Evolutionary conservation across 2,329 filamentous ascomycete genomes (phyloP), one percentile per base, ranked within the genome.

Genomic region (Dactylellina parvicollis): DNA sequence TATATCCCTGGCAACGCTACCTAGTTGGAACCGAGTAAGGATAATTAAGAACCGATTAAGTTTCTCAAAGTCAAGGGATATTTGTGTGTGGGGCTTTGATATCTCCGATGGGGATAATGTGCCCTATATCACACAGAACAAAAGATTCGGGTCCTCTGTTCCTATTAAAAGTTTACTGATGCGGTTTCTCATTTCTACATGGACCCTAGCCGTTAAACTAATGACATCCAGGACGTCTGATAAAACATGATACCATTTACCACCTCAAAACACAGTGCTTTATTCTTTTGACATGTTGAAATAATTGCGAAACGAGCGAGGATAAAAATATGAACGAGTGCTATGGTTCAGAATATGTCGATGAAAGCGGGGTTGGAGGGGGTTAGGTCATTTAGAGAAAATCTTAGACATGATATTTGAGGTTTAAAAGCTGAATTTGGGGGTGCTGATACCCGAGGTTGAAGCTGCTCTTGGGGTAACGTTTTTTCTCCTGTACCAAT

Each of bases 401-500:
- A 42, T 42, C 24, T n/a, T 16, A 44, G 28, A 42, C 42, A 36
- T 50, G 28, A 49, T 2, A 26, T 26, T 28, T 4, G 38, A 16
- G n/a, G 24, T 18, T 22, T 64, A 74, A 34, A 74, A 74, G 16
- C 44, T 62, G 40, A 74, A 74, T 22, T 69, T 67, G 3, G 70
- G 70, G 3, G 70, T 74, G 36, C 70, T 74, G n/a, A 74, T 67
- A 12, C 70, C 70, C 1, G 62, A 67, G 4, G 62, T 74, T 10
- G 62, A 67, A 3, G 62, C 62, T 10, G 70, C 94, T 73, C 94
- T 85, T 4, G 95, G 95, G n/a, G 95, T 94, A 49, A 99, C 91
- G 79, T 99, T 97, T 75, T 96, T 87, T 79, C 96, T 86, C 55
- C 96, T 88, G 81, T 99, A 99, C 28, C 89, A 91, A 80, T 94